Evolutionary conservation across 805 yeast species (phyloP).

Genomic region (Candida patagonica): DNA sequence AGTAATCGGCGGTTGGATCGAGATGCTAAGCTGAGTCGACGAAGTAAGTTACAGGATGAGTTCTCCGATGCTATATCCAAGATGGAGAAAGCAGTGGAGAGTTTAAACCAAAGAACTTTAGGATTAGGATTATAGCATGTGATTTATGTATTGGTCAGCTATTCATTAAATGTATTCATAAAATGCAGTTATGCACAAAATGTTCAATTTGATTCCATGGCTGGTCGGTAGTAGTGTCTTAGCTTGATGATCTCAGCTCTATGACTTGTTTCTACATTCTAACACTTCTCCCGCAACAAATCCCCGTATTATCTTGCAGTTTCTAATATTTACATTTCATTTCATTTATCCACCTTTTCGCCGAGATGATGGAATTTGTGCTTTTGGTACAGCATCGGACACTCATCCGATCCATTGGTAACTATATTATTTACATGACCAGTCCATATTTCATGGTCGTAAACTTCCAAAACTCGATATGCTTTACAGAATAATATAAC

Average conservation of each 20-base stretch:
- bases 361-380: constrained; percentile 29
- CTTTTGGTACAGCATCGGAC: constrained; percentile 18
- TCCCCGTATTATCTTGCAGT: no score
- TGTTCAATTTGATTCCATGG: no score
- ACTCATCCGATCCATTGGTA: constrained; percentile 21
- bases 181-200: no score
- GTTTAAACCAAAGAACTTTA: constrained; percentile 18
- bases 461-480: constrained; percentile 34
- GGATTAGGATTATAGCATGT: no score
- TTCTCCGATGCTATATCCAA: constrained; percentile 26
- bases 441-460: constrained; percentile 87
- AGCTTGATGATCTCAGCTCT: no score
- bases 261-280: no score
- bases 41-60: constrained; percentile 24
- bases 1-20: constrained; percentile 20
- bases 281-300: no score
- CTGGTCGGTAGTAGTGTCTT: no score
- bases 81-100: constrained; percentile 25
- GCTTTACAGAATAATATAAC: constrained; percentile 24
- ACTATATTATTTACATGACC: constrained; percentile 47
- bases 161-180: no score
- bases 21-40: constrained; percentile 22
- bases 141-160: no score
- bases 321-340: no score
- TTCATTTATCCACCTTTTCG: no score